Percentiles rank a stretch among this genome's conserved stretches.
Conservation (phyloP, 1,284 basidiomycete species). For the Ustanciosporium gigantosporum region DNA sequence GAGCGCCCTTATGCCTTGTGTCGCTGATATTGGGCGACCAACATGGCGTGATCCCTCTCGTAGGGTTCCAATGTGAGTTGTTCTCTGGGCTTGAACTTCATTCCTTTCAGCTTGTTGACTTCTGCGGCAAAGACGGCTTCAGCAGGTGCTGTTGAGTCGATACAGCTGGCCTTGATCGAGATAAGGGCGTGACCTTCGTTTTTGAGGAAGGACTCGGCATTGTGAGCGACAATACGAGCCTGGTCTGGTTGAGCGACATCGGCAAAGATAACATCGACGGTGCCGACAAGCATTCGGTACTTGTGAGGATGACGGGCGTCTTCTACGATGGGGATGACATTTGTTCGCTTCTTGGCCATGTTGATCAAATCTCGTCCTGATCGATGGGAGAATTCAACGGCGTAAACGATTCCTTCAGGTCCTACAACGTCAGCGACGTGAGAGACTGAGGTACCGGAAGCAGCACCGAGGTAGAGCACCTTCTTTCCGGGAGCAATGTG, state of each 20-base stretch:
- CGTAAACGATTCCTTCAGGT: constrained; percentile 94
- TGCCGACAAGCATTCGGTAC: constrained; percentile 59
- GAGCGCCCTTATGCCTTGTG: constrained; percentile 31
- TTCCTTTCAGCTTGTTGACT: constrained; percentile 76
- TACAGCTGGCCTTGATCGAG: constrained; percentile 99
- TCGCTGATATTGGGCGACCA: constrained; percentile 59
- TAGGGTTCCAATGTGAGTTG: constrained; percentile 73
- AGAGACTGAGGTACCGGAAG: constrained; percentile 91
- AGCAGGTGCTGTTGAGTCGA: constrained; percentile 90
- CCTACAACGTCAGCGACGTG: constrained; percentile 99
- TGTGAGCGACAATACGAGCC: constrained; percentile 77
- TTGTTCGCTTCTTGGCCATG: constrained; percentile 99
- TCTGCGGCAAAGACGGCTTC: constrained; percentile 88
- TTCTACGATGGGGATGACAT: constrained; percentile 97
- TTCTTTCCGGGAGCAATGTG: constrained; percentile 92
- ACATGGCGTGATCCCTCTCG: constrained; percentile 61
- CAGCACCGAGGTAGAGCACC: constrained; percentile 96
- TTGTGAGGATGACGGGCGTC: constrained; percentile 82
- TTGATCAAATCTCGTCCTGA: constrained; percentile 96
- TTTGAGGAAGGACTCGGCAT: constrained; percentile 95
- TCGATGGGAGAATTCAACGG: constrained; percentile 95
- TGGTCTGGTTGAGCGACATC: constrained; percentile 99
- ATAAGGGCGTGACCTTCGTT: constrained; percentile 90
- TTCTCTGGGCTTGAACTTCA: constrained; percentile 73
- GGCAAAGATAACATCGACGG: constrained; percentile 70